Percentiles rank a stretch among this genome's conserved stretches.
phyloP scores from a whole-genome alignment of 495 filamentous ascomycete species.

The Ramalina peruviana region DNA sequence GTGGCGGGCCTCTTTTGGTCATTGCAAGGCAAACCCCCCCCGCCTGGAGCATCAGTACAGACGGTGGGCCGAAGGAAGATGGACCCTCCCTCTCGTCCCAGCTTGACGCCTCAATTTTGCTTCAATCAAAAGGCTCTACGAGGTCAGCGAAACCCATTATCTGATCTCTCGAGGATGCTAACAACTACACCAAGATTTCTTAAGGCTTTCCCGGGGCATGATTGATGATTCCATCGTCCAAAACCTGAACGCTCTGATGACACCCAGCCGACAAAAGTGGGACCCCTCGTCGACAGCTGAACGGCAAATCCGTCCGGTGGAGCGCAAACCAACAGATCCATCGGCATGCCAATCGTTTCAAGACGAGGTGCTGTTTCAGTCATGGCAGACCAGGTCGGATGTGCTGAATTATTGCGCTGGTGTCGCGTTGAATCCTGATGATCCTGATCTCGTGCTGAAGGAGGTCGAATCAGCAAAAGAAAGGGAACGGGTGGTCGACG shows the following conservation, averaged over 20 bases:
- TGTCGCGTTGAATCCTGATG: slow-evolving; percentile 82
- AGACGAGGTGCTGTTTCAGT: slow-evolving; percentile 66
- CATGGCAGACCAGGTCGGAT: slow-evolving; percentile 76
- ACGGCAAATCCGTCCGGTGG: slow-evolving; percentile 33
- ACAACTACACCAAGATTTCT: slow-evolving; percentile 52
- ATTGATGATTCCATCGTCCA: slow-evolving; percentile 91
- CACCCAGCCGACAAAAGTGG: slow-evolving; percentile 56
- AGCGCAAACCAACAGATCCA: slow-evolving; percentile 37
- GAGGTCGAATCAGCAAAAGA: slow-evolving; percentile 56
- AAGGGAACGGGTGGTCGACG: slow-evolving; percentile 67
- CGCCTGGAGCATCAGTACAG: background rate
- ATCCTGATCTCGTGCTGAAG: slow-evolving; percentile 61
- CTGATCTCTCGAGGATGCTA: background rate
- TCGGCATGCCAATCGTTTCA: slow-evolving; percentile 57
- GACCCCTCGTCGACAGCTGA: slow-evolving; percentile 64
- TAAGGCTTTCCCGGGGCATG: slow-evolving; percentile 69
- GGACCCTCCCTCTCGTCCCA: slow-evolving; percentile 45
- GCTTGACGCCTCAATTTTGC: slow-evolving; percentile 78
- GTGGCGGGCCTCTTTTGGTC: too few relatives aligned
- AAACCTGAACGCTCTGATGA: slow-evolving; percentile 80
- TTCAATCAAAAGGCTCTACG: slow-evolving; percentile 73
- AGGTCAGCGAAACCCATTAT: slow-evolving; percentile 40
- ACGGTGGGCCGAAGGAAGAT: slow-evolving; percentile 27
- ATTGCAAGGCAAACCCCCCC: too few relatives aligned
- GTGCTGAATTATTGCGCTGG: slow-evolving; percentile 80